Evolutionary conservation across 306 rosid species (phyloP).

Genomic region (Dryas octopetala): DNA sequence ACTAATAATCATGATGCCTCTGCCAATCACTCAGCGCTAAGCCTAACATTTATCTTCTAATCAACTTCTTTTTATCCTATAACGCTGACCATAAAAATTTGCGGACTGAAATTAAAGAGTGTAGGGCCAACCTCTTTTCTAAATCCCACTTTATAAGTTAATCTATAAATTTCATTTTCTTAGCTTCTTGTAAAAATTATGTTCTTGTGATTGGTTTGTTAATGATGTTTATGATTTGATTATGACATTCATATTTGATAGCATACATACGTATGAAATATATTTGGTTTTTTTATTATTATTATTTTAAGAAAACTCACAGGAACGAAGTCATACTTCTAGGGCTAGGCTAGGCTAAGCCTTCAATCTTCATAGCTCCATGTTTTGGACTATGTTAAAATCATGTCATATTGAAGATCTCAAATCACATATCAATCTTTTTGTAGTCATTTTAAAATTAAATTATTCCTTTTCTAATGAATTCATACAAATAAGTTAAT

Average conservation of each 20-base stretch:
- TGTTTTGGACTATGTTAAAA: too few relatives aligned
- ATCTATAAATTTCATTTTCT: background rate
- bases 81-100: background rate
- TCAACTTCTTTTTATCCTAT: background rate
- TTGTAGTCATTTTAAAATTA: too few relatives aligned
- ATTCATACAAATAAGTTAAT: too few relatives aligned
- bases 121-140: conserved; percentile 13
- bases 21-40: background rate
- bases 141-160: conserved; percentile 20
- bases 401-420: too few relatives aligned
- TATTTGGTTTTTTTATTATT: too few relatives aligned
- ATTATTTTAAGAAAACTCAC: too few relatives aligned
- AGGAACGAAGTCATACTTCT: too few relatives aligned
- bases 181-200: background rate
- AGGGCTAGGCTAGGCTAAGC: too few relatives aligned
- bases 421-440: too few relatives aligned
- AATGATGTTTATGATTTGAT: background rate
- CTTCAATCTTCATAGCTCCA: too few relatives aligned
- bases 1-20: background rate
- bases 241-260: background rate
- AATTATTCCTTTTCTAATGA: too few relatives aligned
- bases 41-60: background rate
- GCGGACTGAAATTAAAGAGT: conserved; percentile 28
- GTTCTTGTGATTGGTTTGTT: background rate
- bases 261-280: too few relatives aligned